phyloP scores from a whole-genome alignment of 345 rosid species.

The Sonneratia alba region DNA sequence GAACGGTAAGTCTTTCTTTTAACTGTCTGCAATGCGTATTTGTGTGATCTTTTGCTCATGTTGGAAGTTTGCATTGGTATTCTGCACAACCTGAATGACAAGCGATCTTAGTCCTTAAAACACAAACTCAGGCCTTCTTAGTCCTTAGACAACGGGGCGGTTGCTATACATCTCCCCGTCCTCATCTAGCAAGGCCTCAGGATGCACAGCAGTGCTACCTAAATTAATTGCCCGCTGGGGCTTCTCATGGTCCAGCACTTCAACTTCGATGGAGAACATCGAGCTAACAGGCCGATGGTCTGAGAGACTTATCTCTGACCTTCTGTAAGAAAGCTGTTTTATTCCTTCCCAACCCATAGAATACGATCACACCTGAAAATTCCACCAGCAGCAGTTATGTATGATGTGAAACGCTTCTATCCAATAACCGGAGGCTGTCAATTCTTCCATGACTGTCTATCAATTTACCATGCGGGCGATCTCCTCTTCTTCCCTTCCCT shows the following conservation, averaged over 20 bases:
- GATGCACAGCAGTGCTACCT: slow-evolving; percentile 50
- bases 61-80: too few species aligned
- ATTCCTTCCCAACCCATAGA: slow-evolving; percentile 80
- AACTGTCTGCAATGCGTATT: too few species aligned
- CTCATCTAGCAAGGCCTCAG: too few species aligned
- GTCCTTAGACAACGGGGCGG: too few species aligned
- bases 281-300: slow-evolving; percentile 97
- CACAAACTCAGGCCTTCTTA: too few species aligned
- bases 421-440: background rate
- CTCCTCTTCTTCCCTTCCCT: slow-evolving; percentile 87
- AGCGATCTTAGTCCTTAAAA: too few species aligned
- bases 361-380: slow-evolving; percentile 86
- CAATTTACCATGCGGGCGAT: slow-evolving; percentile 87
- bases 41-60: too few species aligned
- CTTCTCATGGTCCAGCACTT: slow-evolving; percentile 70
- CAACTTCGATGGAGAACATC: slow-evolving; percentile 57
- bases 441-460: background rate
- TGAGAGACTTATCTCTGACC: slow-evolving; percentile 52
- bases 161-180: too few species aligned
- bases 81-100: too few species aligned
- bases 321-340: slow-evolving; percentile 63
- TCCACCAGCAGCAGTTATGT: background rate
- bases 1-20: too few species aligned
- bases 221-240: slow-evolving; percentile 64
- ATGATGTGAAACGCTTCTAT: background rate